phyloP scores from a whole-genome alignment of 2,329 filamentous ascomycete species.

The Plenodomus tracheiphilus region DNA sequence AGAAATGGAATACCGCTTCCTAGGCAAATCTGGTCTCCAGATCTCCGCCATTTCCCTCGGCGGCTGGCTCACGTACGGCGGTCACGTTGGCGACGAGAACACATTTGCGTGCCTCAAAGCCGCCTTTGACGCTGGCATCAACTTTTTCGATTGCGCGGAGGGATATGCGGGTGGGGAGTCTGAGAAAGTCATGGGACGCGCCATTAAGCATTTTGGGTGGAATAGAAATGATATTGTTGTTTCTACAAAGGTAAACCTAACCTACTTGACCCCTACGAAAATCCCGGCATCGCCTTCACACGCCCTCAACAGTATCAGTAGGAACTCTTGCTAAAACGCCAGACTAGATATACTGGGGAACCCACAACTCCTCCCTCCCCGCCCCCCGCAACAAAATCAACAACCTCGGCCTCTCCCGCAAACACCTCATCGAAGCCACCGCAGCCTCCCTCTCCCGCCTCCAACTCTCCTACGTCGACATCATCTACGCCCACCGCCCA shows the following conservation, averaged over 20 bases:
- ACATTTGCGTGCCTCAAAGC: constrained; percentile 59
- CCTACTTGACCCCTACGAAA: too few relatives aligned
- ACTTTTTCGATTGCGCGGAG: constrained; percentile 65
- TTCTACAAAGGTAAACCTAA: constrained; percentile 55
- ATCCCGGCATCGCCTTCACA: too few relatives aligned
- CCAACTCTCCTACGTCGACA: constrained; percentile 64
- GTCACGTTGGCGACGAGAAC: constrained; percentile 68
- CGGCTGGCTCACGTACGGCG: constrained; percentile 69
- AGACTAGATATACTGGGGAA: constrained; percentile 65
- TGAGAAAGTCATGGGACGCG: constrained; percentile 59
- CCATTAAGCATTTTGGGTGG: constrained; percentile 62
- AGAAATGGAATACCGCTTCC: constrained; percentile 71
- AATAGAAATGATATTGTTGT: constrained; percentile 61
- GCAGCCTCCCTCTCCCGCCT: constrained; percentile 62
- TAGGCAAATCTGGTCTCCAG: constrained; percentile 72
- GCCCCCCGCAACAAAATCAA: constrained; percentile 62
- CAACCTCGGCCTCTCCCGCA: constrained; percentile 68
- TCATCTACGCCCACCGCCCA: constrained; percentile 70
- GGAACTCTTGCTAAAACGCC: too few relatives aligned
- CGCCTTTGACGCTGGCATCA: constrained; percentile 61
- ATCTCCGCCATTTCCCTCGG: constrained; percentile 73
- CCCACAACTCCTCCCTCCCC: constrained; percentile 50
- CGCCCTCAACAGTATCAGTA: too few relatives aligned
- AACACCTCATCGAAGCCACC: constrained; percentile 71
- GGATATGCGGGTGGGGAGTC: constrained; percentile 57